Conservation (phyloP, 257 asterid genomes). For the Fraxinus cuspidata region DNA sequence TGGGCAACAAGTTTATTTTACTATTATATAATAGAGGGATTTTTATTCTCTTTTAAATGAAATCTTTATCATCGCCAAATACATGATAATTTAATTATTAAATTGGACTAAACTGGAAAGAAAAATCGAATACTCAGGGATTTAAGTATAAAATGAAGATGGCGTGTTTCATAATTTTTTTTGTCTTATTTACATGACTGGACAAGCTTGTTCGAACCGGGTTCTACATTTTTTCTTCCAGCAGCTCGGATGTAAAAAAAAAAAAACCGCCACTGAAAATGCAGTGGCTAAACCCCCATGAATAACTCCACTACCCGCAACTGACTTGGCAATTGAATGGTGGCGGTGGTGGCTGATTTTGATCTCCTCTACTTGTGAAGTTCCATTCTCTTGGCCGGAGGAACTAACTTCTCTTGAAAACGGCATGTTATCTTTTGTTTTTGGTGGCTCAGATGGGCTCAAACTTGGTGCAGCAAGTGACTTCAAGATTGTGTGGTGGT, state of each 20-base stretch:
- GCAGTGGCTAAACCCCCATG: slow-evolving; percentile 38
- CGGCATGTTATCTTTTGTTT: not conserved
- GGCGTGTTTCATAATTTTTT: too few species aligned
- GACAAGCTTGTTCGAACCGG: not conserved
- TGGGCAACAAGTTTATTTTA: not conserved
- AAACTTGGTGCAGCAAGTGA: not conserved
- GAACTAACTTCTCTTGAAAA: slow-evolving; percentile 18
- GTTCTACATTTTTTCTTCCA: slow-evolving; percentile 33
- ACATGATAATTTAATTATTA: too few species aligned
- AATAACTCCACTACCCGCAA: slow-evolving; percentile 40
- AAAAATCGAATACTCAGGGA: too few species aligned
- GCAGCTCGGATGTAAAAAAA: slow-evolving; percentile 76
- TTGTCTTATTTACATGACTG: not conserved
- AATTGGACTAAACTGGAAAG: too few species aligned
- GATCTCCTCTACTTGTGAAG: slow-evolving; percentile 5
- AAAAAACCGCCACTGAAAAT: slow-evolving; percentile 52
- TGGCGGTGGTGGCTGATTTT: slow-evolving; percentile 13
- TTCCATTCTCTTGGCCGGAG: slow-evolving; percentile 9
- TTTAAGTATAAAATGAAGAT: not conserved
- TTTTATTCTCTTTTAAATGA: too few species aligned
- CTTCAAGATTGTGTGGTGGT: not conserved
- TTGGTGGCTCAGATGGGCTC: slow-evolving; percentile 1
- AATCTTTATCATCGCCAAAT: too few species aligned
- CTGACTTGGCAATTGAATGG: slow-evolving; percentile 32
- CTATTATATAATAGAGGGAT: too few species aligned